Conservation (phyloP, 495 filamentous ascomycete genomes). For the Clavariopsis aquatica region DNA sequence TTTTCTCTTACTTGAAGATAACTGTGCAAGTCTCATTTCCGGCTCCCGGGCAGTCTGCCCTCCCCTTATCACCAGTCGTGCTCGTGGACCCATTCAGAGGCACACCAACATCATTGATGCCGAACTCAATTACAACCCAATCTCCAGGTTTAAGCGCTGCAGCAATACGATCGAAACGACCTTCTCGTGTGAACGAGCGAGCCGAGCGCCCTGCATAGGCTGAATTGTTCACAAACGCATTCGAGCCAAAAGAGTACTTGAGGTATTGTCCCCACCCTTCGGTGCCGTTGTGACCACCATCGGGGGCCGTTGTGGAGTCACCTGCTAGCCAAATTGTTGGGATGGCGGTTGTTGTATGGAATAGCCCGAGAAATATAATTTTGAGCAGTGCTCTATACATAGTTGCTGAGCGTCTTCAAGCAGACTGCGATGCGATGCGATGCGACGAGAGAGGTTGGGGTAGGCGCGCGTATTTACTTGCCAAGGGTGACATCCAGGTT, state of each 20-base stretch:
- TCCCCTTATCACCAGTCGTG: constrained; percentile 53
- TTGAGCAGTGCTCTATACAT: too few relatives aligned
- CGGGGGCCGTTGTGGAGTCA: constrained; percentile 13
- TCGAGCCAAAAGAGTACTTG: constrained; percentile 46
- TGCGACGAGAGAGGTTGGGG: too few relatives aligned
- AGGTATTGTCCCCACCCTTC: constrained; percentile 63
- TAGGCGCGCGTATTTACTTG: too few relatives aligned
- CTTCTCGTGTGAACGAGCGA: constrained; percentile 60
- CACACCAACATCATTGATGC: constrained; percentile 64
- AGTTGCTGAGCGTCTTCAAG: too few relatives aligned
- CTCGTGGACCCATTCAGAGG: constrained; percentile 43
- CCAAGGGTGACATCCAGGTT: too few relatives aligned
- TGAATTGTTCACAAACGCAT: constrained; percentile 53
- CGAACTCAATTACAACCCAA: constrained; percentile 62
- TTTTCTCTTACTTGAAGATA: too few relatives aligned
- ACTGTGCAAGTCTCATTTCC: constrained; percentile 55
- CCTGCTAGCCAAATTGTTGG: constrained; percentile 11
- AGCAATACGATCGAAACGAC: constrained; percentile 58
- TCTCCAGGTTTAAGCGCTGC: constrained; percentile 52
- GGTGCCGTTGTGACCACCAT: constrained; percentile 13
- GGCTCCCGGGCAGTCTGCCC: constrained; percentile 56
- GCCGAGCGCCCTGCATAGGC: constrained; percentile 61
- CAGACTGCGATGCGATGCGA: too few relatives aligned
- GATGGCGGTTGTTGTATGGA: too few relatives aligned
- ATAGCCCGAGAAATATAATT: too few relatives aligned